Conservation (phyloP, 2,329 filamentous ascomycete species). For the Aspergillus amoenus region DNA sequence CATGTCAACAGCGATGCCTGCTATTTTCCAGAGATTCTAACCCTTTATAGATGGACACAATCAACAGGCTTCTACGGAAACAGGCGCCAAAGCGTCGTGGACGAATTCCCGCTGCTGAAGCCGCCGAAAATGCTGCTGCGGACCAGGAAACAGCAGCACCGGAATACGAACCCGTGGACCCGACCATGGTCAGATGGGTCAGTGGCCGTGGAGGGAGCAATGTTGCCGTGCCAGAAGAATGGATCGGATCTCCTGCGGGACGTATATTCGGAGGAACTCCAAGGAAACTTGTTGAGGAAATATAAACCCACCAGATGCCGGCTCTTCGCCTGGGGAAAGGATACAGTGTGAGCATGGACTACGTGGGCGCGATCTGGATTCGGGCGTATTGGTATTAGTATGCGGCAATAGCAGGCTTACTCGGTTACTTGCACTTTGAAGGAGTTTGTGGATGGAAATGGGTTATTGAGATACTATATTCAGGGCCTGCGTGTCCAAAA, state of each 20-base stretch:
- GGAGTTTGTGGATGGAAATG: constrained; percentile 7
- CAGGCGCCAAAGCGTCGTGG: constrained; percentile 61
- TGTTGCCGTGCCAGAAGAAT: constrained; percentile 48
- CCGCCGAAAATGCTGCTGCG: constrained; percentile 41
- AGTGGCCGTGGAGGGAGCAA: constrained; percentile 42
- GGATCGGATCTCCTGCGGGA: constrained; percentile 46
- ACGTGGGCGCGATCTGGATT: constrained; percentile 15
- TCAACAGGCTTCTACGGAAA: constrained; percentile 66
- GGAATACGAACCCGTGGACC: constrained; percentile 41
- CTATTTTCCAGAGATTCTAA: constrained; percentile 15
- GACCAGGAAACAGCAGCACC: constrained; percentile 33
- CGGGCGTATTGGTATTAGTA: constrained; percentile 22
- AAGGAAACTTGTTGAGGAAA: constrained; percentile 40
- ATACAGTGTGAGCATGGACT: not conserved
- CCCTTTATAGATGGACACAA: constrained; percentile 60
- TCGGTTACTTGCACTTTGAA: constrained; percentile 3
- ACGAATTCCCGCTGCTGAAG: constrained; percentile 48
- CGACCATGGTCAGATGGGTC: constrained; percentile 48
- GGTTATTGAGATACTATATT: not conserved
- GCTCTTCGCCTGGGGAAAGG: no score
- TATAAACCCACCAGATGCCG: constrained; percentile 19
- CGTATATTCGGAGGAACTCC: constrained; percentile 36
- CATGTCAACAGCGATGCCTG: constrained; percentile 39
- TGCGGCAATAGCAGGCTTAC: constrained; percentile 17
- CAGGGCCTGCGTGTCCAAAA: not conserved